These are phyloP conservation scores for Chaetomiaceae sp. DNA, from an alignment of 2,329 filamentous ascomycete species.

Conservation along the genomic window DNA sequence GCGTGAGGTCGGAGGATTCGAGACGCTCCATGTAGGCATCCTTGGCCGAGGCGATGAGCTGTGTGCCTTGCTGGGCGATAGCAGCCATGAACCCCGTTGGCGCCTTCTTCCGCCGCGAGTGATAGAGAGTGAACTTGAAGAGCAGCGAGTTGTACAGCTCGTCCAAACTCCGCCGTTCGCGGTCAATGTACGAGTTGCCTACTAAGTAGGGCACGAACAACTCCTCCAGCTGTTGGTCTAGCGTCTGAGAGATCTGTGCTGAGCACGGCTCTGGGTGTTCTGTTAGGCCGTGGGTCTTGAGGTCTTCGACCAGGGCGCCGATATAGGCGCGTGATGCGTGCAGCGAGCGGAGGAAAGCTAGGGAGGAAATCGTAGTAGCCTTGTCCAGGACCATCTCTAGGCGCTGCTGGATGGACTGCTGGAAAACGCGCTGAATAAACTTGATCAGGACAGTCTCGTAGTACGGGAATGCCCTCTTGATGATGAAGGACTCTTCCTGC, in stretches of 20 bases:
- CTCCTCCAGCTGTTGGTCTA: constrained; percentile 72
- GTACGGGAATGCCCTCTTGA: constrained; percentile 92
- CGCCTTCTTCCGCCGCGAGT: constrained; percentile 80
- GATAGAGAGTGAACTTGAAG: constrained; percentile 96
- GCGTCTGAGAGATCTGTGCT: constrained; percentile 72
- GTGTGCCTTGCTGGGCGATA: constrained; percentile 81
- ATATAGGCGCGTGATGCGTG: constrained; percentile 92
- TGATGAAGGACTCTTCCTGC: constrained; percentile 95
- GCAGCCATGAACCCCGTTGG: constrained; percentile 91
- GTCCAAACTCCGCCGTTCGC: constrained; percentile 65
- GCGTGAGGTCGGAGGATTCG: constrained; percentile 81
- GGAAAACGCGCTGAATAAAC: constrained; percentile 93
- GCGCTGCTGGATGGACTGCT: constrained; percentile 95
- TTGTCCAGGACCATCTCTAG: constrained; percentile 95
- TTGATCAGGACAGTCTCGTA: constrained; percentile 90
- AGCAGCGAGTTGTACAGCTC: constrained; percentile 85
- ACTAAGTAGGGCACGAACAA: constrained; percentile 68
- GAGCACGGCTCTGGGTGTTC: constrained; percentile 92
- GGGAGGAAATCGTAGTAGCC: constrained; percentile 81
- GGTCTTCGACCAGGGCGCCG: constrained; percentile 77
- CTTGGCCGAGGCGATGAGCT: constrained; percentile 79
- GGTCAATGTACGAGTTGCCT: constrained; percentile 65
- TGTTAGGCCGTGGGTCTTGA: constrained; percentile 90
- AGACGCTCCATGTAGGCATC: constrained; percentile 87
- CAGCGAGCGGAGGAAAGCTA: constrained; percentile 85